Evolutionary conservation across 23 red algal genomes (phyloP).

Genomic region (Cyanidiococcus yangmingshanensis): DNA sequence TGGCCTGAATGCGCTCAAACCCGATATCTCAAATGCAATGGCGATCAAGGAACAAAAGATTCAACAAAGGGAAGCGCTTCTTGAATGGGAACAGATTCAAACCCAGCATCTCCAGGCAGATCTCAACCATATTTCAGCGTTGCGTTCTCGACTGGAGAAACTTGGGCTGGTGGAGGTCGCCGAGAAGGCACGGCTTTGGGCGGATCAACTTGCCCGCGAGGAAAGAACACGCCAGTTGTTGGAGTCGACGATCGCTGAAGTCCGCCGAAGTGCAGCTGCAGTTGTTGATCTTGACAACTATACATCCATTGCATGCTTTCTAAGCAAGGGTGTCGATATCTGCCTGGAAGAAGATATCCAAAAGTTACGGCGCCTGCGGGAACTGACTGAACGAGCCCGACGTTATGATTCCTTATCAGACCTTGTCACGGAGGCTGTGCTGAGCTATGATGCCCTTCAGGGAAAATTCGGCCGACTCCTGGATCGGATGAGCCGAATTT

Average conservation of each 20-base stretch:
- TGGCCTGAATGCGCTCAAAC: slow-evolving; percentile 29
- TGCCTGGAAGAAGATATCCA: neutral
- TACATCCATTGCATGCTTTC: neutral
- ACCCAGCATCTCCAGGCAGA: slow-evolving; percentile 18
- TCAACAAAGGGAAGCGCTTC: slow-evolving; percentile 30
- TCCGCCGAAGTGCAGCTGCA: neutral
- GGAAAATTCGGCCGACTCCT: no score
- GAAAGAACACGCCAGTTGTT: neutral
- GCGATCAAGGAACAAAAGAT: slow-evolving; percentile 24
- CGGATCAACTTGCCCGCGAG: slow-evolving; percentile 34
- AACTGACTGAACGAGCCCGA: slow-evolving; percentile 40
- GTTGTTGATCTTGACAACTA: slow-evolving; percentile 19
- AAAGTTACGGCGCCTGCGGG: slow-evolving; percentile 29
- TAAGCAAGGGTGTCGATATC: neutral
- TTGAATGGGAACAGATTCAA: slow-evolving; percentile 23
- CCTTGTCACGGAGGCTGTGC: slow-evolving; percentile 24
- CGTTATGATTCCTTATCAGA: slow-evolving; percentile 25
- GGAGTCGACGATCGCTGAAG: slow-evolving; percentile 14
- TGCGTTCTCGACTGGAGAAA: slow-evolving; percentile 32
- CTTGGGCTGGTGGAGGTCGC: slow-evolving; percentile 78
- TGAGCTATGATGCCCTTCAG: neutral
- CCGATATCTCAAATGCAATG: slow-evolving; percentile 44
- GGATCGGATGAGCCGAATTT: no score
- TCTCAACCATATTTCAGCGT: slow-evolving; percentile 25
- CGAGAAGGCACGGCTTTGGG: slow-evolving; percentile 48